phyloP scores from a whole-genome alignment of 371 early-diverging fungal genomes.

The Apophysomyces trapeziformis region DNA sequence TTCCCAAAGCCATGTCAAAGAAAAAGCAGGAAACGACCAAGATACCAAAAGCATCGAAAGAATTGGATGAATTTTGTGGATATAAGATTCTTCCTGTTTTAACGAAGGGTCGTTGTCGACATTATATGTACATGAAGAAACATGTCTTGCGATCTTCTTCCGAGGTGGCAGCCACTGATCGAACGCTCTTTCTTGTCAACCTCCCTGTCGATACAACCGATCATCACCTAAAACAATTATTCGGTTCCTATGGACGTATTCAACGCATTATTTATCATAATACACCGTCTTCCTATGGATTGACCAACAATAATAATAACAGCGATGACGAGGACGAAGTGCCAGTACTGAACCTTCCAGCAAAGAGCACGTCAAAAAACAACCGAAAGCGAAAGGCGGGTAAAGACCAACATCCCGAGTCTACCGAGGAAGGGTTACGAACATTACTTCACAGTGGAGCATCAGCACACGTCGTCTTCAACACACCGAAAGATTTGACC shows the following conservation, averaged over 20 bases:
- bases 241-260: conserved; percentile 71
- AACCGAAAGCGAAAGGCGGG: conserved; percentile 29
- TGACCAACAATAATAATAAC: conserved; percentile 27
- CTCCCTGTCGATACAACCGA: conserved; percentile 83
- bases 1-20: neutral
- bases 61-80: conserved; percentile 55
- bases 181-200: conserved; percentile 82
- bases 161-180: conserved; percentile 57
- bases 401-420: conserved; percentile 30
- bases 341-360: conserved; percentile 22
- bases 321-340: conserved; percentile 36
- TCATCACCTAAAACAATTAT: conserved; percentile 73
- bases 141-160: conserved; percentile 66
- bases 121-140: conserved; percentile 74
- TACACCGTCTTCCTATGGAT: conserved; percentile 19
- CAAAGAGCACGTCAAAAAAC: conserved; percentile 27
- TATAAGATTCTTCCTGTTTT: conserved; percentile 62
- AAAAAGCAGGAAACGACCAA: neutral
- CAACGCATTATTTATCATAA: conserved; percentile 53
- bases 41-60: conserved; percentile 15
- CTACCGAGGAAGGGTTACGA: conserved; percentile 28
- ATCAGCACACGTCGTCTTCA: conserved; percentile 80
- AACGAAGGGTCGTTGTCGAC: conserved; percentile 50
- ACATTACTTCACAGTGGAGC: conserved; percentile 58
- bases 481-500: conserved; percentile 64